phyloP scores from a whole-genome alignment of 2,329 filamentous ascomycete species.

The Phialophora expanda region DNA sequence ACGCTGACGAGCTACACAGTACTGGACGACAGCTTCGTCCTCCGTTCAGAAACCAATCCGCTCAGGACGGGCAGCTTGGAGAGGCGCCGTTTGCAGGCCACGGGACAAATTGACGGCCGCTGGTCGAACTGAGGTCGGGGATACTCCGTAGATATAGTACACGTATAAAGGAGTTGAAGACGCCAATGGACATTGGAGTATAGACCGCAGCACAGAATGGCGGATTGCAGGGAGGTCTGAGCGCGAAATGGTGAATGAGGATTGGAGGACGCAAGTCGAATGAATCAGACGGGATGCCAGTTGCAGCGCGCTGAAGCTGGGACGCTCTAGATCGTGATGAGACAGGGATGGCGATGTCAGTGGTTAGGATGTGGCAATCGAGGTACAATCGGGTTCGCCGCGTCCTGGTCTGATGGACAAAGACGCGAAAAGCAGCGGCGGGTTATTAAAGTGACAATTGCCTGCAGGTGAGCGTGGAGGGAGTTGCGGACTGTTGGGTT shows the following conservation, averaged over 20 bases:
- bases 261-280: neutral
- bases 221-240: neutral
- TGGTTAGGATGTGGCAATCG: neutral
- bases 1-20: neutral
- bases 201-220: neutral
- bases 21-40: neutral
- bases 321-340: neutral
- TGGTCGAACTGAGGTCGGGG: neutral
- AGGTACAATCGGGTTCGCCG: neutral
- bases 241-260: neutral
- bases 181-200: neutral
- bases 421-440: neutral
- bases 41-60: neutral
- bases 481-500: constrained; percentile 1
- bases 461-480: neutral
- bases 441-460: neutral
- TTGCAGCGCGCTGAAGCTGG: constrained; percentile 1
- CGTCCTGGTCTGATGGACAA: neutral
- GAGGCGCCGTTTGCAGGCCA: neutral
- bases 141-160: neutral
- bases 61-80: neutral
- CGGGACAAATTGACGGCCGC: neutral
- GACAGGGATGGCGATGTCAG: neutral
- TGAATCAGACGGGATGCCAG: neutral
- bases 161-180: neutral